Base-by-base conservation (phyloP, 73 alveolate species). In the Tetrahymena borealis region DNA sequence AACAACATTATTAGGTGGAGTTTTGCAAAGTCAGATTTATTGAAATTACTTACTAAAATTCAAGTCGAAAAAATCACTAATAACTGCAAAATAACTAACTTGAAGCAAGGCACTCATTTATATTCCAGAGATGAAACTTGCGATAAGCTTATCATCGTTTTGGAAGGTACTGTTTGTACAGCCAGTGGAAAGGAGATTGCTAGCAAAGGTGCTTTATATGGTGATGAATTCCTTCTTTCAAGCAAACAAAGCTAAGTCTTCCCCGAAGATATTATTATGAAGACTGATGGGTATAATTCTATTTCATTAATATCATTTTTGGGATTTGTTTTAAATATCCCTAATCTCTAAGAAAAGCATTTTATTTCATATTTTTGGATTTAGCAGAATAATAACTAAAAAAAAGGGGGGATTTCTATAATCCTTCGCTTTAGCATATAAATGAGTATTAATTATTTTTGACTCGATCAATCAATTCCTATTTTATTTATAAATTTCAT, bases 61-160 rank as follows among this genome's bases (percentile, higher is more conserved):
- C 78, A 94, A 94, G 91, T 94, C 18, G 96, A 94, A 43, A 94
- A 91, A 28, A 90, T 94, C 40, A 91, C 91, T 24, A 90, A 90
- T 78, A 38, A 16, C 36, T 79, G 90, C 90, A 91, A 90, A 40
- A 39, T 79, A 24, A 32, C 39, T 13, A 35, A 90, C 91, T 78
- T 42, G 31, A 94, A 94, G 41, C 32, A 94, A 94, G 92, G 92
- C 0, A 91, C 35, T 78, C 79, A 79, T 3, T 37, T 91, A 6
- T 32, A 40, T 3, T 79, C 94, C 10, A 38, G 90, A 35, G 95
- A 91, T 6, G 77, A 93, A 39, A 5, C 91, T 24, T 79, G 93
- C 32, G 79, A 90, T 39, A 43, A 39, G 90, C 78, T 93, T 33
- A 42, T 93, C 5, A 33, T 93, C 28, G 93, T 93, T 32, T 33